A percentile compares a stretch with the other conserved stretches of the same genome.
phyloP scores from a whole-genome alignment of 257 asterid genomes.

The Solanum virginianum region DNA sequence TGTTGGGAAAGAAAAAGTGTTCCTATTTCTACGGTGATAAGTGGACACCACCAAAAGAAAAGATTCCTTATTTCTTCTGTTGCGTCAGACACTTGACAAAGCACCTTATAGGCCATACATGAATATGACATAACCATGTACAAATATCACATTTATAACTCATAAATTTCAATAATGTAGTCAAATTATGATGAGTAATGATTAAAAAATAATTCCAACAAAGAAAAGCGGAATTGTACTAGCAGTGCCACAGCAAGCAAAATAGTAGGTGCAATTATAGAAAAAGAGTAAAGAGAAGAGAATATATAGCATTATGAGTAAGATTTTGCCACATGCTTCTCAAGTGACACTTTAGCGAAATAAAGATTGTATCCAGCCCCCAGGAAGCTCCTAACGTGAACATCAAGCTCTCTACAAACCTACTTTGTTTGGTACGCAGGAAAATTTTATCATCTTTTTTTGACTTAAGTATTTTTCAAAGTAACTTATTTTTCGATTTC shows the following conservation, averaged over 20 bases:
- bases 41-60: constrained; percentile 9
- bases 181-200: background rate
- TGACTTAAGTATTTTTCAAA: too few relatives aligned
- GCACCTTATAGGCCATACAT: background rate
- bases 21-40: background rate
- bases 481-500: too few relatives aligned
- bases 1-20: background rate
- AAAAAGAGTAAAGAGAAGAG: background rate
- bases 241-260: background rate
- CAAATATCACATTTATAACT: background rate
- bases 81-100: background rate
- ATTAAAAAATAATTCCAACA: background rate
- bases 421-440: too few relatives aligned
- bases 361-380: too few relatives aligned
- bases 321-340: too few relatives aligned
- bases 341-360: too few relatives aligned
- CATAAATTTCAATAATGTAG: background rate
- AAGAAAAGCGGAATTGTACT: background rate
- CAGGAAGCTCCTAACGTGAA: too few relatives aligned
- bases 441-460: too few relatives aligned
- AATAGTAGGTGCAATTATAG: background rate
- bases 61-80: background rate
- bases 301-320: background rate
- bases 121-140: background rate
- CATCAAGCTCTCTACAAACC: too few relatives aligned